A percentile compares a stretch with the other conserved stretches of the same genome.
phyloP scores from a whole-genome alignment of 345 rosid genomes.

The Arabidopsis suecica region DNA sequence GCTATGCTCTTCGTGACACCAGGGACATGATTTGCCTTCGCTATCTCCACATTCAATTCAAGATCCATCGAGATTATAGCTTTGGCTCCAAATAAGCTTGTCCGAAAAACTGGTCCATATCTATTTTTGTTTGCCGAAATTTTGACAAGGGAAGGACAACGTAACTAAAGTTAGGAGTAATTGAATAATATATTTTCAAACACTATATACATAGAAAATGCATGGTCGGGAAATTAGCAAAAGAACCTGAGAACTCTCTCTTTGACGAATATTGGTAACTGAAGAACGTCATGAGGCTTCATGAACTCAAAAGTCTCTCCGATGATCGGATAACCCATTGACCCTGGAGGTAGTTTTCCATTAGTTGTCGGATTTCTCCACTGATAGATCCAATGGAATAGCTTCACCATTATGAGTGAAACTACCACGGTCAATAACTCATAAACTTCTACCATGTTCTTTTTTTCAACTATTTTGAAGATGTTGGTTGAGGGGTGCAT shows the following conservation, averaged over 20 bases:
- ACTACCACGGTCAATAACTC: conserved; percentile 10
- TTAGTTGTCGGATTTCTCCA: conserved; percentile 28
- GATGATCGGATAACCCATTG: conserved; percentile 41
- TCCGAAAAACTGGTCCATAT: conserved; percentile 40
- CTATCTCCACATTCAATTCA: conserved; percentile 33
- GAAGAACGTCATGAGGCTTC: conserved; percentile 34
- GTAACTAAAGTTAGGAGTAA: background rate
- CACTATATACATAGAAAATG: background rate
- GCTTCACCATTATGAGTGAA: conserved; percentile 19
- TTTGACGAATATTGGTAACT: conserved; percentile 8
- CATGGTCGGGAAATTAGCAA: background rate
- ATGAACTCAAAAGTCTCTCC: conserved; percentile 43
- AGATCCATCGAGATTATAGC: conserved; percentile 34
- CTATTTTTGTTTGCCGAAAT: background rate
- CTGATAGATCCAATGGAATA: conserved; percentile 32
- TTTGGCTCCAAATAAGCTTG: conserved; percentile 38
- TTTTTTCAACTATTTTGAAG: background rate
- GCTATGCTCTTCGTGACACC: conserved; percentile 27
- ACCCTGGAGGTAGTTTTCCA: conserved; percentile 35
- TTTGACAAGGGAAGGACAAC: background rate
- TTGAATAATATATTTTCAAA: background rate
- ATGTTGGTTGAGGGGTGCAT: background rate
- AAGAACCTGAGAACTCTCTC: conserved; percentile 30
- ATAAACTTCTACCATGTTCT: conserved; percentile 20
- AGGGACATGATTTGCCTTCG: conserved; percentile 21